Evolutionary conservation across 495 filamentous ascomycete genomes (phyloP).

Genomic region (Evernia prunastri): DNA sequence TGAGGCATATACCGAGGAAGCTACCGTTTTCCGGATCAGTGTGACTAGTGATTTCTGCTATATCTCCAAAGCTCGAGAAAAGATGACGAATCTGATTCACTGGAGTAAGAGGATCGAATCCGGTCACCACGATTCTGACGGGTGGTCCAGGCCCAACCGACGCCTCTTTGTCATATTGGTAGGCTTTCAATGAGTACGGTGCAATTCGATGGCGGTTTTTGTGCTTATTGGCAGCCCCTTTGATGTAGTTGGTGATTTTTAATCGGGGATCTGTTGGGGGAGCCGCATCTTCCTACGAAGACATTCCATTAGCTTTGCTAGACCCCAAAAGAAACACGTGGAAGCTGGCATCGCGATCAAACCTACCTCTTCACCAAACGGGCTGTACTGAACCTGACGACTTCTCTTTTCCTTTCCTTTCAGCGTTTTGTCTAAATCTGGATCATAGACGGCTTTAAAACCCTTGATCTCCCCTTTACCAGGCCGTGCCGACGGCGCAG

Average conservation of each 20-base stretch:
- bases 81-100: slow-evolving; percentile 71
- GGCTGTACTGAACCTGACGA: slow-evolving; percentile 60
- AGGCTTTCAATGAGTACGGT: slow-evolving; percentile 71
- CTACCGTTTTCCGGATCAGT: slow-evolving; percentile 89
- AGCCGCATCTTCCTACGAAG: slow-evolving; percentile 57
- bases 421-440: slow-evolving; percentile 54
- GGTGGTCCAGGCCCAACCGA: slow-evolving; percentile 87
- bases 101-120: slow-evolving; percentile 81
- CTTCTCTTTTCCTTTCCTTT: slow-evolving; percentile 54
- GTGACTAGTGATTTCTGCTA: slow-evolving; percentile 81
- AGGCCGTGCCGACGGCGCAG: slow-evolving; percentile 55
- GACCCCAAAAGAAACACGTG: neutral
- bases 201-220: slow-evolving; percentile 66
- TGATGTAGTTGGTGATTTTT: slow-evolving; percentile 53
- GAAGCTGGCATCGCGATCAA: neutral
- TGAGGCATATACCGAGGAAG: slow-evolving; percentile 83
- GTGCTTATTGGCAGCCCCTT: slow-evolving; percentile 54
- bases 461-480: slow-evolving; percentile 57
- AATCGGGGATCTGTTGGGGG: slow-evolving; percentile 72
- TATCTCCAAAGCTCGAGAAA: slow-evolving; percentile 82
- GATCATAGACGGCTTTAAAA: slow-evolving; percentile 67
- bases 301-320: slow-evolving; percentile 18
- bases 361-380: slow-evolving; percentile 54
- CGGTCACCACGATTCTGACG: slow-evolving; percentile 81
- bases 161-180: slow-evolving; percentile 67